Conservation (phyloP, 768 basidiomycete genomes). For the Boletus fagicola region DNA sequence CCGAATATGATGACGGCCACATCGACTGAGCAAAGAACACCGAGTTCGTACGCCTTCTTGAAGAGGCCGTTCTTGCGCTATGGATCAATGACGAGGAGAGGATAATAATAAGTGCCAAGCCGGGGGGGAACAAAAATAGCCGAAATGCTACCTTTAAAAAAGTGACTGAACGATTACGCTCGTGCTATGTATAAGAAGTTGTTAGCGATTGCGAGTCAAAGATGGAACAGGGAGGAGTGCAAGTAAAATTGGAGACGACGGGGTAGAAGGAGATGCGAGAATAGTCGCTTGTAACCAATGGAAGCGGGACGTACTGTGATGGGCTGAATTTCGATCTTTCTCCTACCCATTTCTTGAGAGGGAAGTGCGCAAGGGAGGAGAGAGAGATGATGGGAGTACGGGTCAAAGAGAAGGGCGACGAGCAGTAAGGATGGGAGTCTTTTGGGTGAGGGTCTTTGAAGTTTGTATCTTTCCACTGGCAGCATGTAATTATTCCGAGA, state of each 20-base stretch:
- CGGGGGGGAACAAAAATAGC: conserved; percentile 56
- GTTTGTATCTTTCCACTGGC: conserved; percentile 36
- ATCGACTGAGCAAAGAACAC: conserved; percentile 86
- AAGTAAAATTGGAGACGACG: conserved; percentile 33
- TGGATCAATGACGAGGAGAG: conserved; percentile 17
- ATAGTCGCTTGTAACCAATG: conserved; percentile 16
- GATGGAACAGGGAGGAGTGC: conserved; percentile 26
- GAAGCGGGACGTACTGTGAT: conserved; percentile 57
- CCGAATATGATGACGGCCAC: conserved; percentile 88
- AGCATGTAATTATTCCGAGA: conserved; percentile 40
- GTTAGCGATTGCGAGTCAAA: conserved; percentile 34
- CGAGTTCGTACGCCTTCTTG: conserved; percentile 89
- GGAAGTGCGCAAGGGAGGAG: not conserved
- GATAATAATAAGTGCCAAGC: conserved; percentile 40
- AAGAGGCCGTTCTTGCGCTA: conserved; percentile 89
- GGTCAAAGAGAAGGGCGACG: conserved; percentile 17
- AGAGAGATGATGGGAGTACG: conserved; percentile 23
- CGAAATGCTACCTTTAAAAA: conserved; percentile 76
- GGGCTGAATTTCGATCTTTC: conserved; percentile 82
- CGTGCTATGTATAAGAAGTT: conserved; percentile 65
- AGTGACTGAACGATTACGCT: conserved; percentile 87
- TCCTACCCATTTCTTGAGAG: conserved; percentile 54
- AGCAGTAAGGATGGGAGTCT: conserved; percentile 32
- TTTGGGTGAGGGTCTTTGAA: conserved; percentile 32
- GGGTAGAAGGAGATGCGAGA: conserved; percentile 16